These are phyloP conservation scores for Haematococcus sp. DNA, from an alignment of 139 green algal species.

Conservation along the genomic window DNA sequence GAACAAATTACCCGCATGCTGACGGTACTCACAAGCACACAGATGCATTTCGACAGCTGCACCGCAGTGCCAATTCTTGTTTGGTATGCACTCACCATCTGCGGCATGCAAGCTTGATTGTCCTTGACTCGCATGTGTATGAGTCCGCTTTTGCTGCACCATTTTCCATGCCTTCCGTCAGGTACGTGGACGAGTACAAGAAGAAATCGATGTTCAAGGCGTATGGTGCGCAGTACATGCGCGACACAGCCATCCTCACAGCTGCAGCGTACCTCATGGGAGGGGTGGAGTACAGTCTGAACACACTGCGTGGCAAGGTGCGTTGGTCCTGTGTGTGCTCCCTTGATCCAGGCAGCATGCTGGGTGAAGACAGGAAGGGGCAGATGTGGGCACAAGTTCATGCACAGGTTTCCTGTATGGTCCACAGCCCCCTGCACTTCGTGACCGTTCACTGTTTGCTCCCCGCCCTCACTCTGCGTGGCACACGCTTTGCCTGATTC, in stretches of 20 bases:
- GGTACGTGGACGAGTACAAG: slow-evolving; percentile 5
- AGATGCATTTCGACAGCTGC: too few relatives aligned
- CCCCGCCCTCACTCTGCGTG: not conserved
- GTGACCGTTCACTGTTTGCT: not conserved
- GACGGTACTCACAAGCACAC: too few relatives aligned
- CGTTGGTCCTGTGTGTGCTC: not conserved
- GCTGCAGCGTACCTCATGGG: slow-evolving; percentile 3
- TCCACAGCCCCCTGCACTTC: not conserved
- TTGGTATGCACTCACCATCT: too few relatives aligned
- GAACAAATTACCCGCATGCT: too few relatives aligned
- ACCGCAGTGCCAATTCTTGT: too few relatives aligned
- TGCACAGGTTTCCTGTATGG: not conserved
- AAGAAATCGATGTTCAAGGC: not conserved
- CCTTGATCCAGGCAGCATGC: not conserved
- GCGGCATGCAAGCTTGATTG: too few relatives aligned
- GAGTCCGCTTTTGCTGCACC: too few relatives aligned
- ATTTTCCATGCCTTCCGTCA: not conserved
- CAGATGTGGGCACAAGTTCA: not conserved
- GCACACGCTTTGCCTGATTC: not conserved
- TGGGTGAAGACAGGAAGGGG: too few relatives aligned
- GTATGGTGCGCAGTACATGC: slow-evolving; percentile 4
- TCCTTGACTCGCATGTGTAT: too few relatives aligned
- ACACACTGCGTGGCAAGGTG: not conserved
- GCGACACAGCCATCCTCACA: not conserved
- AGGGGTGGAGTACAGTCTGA: not conserved